These are phyloP conservation scores for Coemansia sp. DNA, from an alignment of 192 early-diverging fungal species.

Conservation along the genomic window DNA sequence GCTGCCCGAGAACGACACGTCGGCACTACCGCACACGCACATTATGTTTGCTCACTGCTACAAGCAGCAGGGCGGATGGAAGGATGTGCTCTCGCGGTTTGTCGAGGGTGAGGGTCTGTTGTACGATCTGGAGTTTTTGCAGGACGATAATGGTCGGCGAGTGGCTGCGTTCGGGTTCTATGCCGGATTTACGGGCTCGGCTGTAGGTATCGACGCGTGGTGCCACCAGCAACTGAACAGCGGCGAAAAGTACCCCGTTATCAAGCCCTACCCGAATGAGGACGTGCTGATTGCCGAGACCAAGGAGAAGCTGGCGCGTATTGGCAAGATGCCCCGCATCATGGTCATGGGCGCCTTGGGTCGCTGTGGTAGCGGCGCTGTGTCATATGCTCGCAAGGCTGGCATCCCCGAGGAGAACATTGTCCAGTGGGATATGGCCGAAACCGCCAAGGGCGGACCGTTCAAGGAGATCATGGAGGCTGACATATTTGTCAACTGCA, in stretches of 20 bases:
- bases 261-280: constrained; percentile 86
- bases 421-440: constrained; percentile 92
- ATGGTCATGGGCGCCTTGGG: constrained; percentile 99
- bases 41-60: constrained; percentile 99
- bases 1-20: constrained; percentile 88
- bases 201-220: constrained; percentile 92
- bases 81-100: constrained; percentile 83
- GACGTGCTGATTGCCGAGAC: constrained; percentile 71
- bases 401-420: constrained; percentile 87
- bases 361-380: constrained; percentile 89
- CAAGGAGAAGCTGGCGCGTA: constrained; percentile 59
- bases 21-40: constrained; percentile 87
- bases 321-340: constrained; percentile 69
- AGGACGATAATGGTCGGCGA: constrained; percentile 77
- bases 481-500: constrained; percentile 99
- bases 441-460: constrained; percentile 90
- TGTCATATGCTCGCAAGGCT: constrained; percentile 75
- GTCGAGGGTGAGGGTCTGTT: constrained; percentile 80
- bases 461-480: constrained; percentile 83
- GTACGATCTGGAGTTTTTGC: constrained; percentile 94
- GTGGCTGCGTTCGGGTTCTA: constrained; percentile 98
- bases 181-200: constrained; percentile 93
- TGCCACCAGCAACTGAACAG: constrained; percentile 67
- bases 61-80: constrained; percentile 95
- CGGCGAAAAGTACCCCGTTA: constrained; percentile 63